phyloP scores from a whole-genome alignment of 169 alveolate genomes.

The Neospora caninum region DNA sequence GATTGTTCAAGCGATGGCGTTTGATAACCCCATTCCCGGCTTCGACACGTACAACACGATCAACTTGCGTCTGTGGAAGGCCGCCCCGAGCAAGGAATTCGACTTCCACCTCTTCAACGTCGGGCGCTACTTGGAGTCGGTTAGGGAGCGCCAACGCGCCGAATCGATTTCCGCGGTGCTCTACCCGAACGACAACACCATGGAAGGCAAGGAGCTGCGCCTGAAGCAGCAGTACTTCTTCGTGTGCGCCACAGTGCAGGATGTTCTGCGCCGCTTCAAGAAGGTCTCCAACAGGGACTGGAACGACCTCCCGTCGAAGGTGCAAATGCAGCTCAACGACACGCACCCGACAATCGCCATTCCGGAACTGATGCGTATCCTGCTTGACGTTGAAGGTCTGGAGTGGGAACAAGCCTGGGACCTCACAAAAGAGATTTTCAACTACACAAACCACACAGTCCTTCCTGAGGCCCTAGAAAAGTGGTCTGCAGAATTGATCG shows the following conservation, averaged over 20 bases:
- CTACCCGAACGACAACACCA: constrained; percentile 94
- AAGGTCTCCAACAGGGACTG: constrained; percentile 86
- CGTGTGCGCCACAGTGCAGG: constrained; percentile 94
- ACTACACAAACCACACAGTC: constrained; percentile 97
- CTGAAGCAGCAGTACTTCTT: constrained; percentile 95
- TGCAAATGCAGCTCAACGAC: constrained; percentile 91
- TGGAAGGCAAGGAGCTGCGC: constrained; percentile 93
- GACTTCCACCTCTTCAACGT: constrained; percentile 91
- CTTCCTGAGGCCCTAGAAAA: constrained; percentile 97
- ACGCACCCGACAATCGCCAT: constrained; percentile 97
- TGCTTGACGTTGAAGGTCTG: constrained; percentile 90
- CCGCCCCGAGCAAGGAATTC: constrained; percentile 90
- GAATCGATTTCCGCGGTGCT: constrained; percentile 94
- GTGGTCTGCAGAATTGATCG: constrained; percentile 93
- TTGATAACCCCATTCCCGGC: constrained; percentile 97
- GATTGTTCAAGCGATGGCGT: constrained; percentile 94
- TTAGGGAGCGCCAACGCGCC: constrained; percentile 91
- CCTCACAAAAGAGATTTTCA: constrained; percentile 80
- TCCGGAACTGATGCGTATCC: constrained; percentile 92
- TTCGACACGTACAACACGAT: constrained; percentile 93
- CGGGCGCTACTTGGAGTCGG: constrained; percentile 91
- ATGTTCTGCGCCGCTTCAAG: constrained; percentile 76
- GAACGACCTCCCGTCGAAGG: constrained; percentile 89
- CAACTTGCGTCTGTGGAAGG: constrained; percentile 93
- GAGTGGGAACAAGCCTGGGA: constrained; percentile 93